phyloP scores from a whole-genome alignment of 345 rosid species.

The Odontarrhena argentea region DNA sequence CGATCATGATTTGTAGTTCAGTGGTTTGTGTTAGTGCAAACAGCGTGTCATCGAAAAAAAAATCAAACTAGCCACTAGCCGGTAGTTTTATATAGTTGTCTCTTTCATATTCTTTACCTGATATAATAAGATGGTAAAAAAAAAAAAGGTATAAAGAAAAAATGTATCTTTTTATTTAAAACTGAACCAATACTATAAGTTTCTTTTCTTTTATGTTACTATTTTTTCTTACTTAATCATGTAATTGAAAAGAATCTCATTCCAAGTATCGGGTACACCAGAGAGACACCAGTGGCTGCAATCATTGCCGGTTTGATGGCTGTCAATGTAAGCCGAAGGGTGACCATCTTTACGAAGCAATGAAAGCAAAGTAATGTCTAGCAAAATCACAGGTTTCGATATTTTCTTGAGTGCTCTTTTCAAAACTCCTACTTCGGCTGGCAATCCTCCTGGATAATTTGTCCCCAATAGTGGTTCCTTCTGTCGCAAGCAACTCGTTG shows the following conservation, averaged over 20 bases:
- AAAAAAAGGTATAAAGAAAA: no score
- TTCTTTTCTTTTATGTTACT: no score
- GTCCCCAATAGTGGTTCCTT: constrained; percentile 60
- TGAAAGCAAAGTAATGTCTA: constrained; percentile 74
- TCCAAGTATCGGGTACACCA: constrained; percentile 97
- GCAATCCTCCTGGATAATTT: constrained; percentile 65
- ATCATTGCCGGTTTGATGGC: constrained; percentile 43
- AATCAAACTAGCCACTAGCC: no score
- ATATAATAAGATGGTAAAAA: no score
- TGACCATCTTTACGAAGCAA: constrained; percentile 86
- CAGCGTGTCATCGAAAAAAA: no score
- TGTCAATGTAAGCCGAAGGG: constrained; percentile 68
- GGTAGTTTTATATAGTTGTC: no score
- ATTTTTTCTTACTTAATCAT: constrained; percentile 22
- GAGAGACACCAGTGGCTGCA: constrained; percentile 97
- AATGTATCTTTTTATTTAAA: no score
- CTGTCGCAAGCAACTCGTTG: constrained; percentile 63
- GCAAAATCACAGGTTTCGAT: constrained; percentile 53
- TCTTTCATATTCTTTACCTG: no score
- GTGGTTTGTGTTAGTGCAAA: no score
- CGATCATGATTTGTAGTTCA: no score
- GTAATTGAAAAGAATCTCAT: constrained; percentile 68
- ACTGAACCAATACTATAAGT: no score
- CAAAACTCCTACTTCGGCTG: constrained; percentile 57
- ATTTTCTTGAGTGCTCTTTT: constrained; percentile 55